Percentiles rank a stretch among this genome's conserved stretches.
Evolutionary conservation across 2,329 filamentous ascomycete species (phyloP).

Genomic region (Cladosporium sp.): DNA sequence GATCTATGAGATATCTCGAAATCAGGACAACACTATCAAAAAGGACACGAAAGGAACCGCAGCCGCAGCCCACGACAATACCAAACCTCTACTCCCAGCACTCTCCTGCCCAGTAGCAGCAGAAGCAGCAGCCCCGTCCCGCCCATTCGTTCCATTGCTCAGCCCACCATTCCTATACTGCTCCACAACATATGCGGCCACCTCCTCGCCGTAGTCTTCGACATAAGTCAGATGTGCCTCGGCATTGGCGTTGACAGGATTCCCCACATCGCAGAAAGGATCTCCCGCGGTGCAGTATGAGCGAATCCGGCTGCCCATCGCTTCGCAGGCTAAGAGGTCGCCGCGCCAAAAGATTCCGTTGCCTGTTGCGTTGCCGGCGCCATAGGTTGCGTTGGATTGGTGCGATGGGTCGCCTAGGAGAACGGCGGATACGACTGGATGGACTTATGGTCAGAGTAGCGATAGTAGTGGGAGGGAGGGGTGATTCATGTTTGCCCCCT

Average conservation of each 20-base stretch:
- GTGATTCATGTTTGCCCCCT: too few species aligned
- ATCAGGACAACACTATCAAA: neutral
- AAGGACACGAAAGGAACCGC: neutral
- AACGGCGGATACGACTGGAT: conserved; percentile 3
- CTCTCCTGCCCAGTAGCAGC: neutral
- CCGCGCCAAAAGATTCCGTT: conserved; percentile 5
- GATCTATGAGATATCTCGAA: too few species aligned
- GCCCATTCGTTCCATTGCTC: neutral
- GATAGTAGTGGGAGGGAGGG: neutral
- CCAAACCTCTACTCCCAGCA: neutral
- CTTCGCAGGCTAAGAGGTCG: neutral
- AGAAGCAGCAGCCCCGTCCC: neutral
- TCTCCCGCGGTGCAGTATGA: conserved; percentile 8
- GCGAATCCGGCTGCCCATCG: conserved; percentile 2
- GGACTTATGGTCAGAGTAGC: neutral
- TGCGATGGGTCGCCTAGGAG: conserved; percentile 3
- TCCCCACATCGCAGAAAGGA: conserved; percentile 4
- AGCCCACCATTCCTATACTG: conserved; percentile 1
- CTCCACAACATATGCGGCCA: conserved; percentile 2
- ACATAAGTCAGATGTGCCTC: conserved; percentile 1
- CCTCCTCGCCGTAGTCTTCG: conserved; percentile 1
- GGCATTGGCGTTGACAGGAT: conserved; percentile 3
- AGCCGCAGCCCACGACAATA: neutral
- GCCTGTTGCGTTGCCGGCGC: conserved; percentile 3
- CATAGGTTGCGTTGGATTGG: conserved; percentile 3